Conservation (phyloP, 2,329 filamentous ascomycete species). For the Myriangium duriaei region DNA sequence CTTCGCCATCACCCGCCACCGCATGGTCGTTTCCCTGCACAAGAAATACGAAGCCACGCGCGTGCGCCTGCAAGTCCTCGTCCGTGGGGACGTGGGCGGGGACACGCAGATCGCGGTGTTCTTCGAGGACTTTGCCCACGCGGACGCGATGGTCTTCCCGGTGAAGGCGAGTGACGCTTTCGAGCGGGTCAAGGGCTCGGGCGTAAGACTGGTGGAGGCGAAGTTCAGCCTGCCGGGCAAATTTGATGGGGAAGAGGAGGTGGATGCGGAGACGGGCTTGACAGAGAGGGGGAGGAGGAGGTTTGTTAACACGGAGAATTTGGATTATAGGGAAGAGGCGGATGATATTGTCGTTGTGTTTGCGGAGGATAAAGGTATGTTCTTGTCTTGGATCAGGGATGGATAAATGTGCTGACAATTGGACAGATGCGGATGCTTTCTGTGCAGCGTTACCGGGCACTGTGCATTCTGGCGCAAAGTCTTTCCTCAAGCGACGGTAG, state of each 20-base stretch:
- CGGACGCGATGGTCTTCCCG: slow-evolving; percentile 78
- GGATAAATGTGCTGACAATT: not conserved
- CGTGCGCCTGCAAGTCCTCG: slow-evolving; percentile 67
- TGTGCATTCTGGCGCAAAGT: not conserved
- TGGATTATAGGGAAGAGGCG: slow-evolving; percentile 82
- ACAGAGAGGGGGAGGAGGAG: slow-evolving; percentile 47
- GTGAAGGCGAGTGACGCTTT: slow-evolving; percentile 76
- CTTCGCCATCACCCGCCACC: slow-evolving; percentile 62
- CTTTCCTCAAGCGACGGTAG: not conserved
- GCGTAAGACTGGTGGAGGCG: slow-evolving; percentile 71
- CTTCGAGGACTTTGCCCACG: slow-evolving; percentile 77
- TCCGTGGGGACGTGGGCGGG: slow-evolving; percentile 53
- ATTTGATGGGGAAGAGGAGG: slow-evolving; percentile 31
- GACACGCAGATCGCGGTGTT: slow-evolving; percentile 65
- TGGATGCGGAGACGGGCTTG: slow-evolving; percentile 38
- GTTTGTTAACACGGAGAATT: slow-evolving; percentile 75
- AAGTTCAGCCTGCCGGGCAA: slow-evolving; percentile 71
- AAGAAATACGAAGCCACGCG: slow-evolving; percentile 85
- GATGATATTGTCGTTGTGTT: slow-evolving; percentile 83
- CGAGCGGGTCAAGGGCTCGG: slow-evolving; percentile 53
- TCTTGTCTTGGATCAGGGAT: not conserved
- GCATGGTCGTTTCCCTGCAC: slow-evolving; percentile 81
- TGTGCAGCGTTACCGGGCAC: not conserved
- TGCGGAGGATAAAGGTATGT: slow-evolving; percentile 49
- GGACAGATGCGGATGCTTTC: not conserved